These are phyloP conservation scores for Apophysomyces ossiformis DNA, from an alignment of 371 early-diverging fungal genomes.

Conservation along the genomic window DNA sequence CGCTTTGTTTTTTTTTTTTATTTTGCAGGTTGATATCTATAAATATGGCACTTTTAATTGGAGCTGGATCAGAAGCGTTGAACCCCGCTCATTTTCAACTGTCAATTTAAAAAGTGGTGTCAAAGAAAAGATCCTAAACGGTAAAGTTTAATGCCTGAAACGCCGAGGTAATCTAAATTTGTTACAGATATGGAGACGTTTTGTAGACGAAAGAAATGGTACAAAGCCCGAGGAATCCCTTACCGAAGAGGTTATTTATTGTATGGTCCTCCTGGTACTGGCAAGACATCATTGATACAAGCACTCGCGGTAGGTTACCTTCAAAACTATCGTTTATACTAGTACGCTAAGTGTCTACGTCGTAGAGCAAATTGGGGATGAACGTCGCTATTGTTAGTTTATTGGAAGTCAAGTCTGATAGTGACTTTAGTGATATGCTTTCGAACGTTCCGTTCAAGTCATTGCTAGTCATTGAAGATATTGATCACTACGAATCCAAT, in stretches of 20 bases:
- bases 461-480: slow-evolving; percentile 94
- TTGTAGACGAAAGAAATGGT: slow-evolving; percentile 64
- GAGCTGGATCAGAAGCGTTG: slow-evolving; percentile 22
- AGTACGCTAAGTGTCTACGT: neutral
- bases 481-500: slow-evolving; percentile 69
- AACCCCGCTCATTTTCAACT: slow-evolving; percentile 34
- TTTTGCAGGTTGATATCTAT: slow-evolving; percentile 24
- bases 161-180: too few relatives aligned
- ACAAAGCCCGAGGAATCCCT: slow-evolving; percentile 88
- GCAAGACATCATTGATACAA: slow-evolving; percentile 66
- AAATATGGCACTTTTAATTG: slow-evolving; percentile 20
- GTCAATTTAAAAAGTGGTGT: slow-evolving; percentile 37
- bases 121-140: slow-evolving; percentile 35
- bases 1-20: neutral
- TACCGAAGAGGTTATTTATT: slow-evolving; percentile 85
- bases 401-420: slow-evolving; percentile 80
- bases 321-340: slow-evolving; percentile 19
- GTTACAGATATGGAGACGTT: slow-evolving; percentile 39
- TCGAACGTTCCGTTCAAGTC: slow-evolving; percentile 86
- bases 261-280: slow-evolving; percentile 69
- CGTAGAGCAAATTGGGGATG: slow-evolving; percentile 72
- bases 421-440: slow-evolving; percentile 82
- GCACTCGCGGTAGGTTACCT: slow-evolving; percentile 65
- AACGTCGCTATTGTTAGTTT: slow-evolving; percentile 92
- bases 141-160: slow-evolving; percentile 9